Evolutionary conservation across 352 stramenopile species (phyloP).

Genomic region (Globisporangium canariense): DNA sequence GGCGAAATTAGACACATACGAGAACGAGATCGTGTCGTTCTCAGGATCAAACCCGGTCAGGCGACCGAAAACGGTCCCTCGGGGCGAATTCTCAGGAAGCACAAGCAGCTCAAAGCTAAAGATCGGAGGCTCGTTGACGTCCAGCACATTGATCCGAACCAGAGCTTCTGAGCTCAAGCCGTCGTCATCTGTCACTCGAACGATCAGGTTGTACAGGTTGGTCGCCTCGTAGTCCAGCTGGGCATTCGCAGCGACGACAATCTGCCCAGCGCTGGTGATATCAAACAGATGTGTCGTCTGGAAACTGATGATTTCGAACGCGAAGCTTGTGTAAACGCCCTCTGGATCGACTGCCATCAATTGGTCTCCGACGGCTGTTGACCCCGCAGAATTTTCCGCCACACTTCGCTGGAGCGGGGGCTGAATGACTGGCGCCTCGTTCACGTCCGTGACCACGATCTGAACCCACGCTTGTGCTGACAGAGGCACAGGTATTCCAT

Average conservation of each 20-base stretch:
- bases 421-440: constrained; percentile 6
- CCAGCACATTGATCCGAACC: constrained; percentile 22
- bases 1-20: constrained; percentile 26
- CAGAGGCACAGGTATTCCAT: background rate
- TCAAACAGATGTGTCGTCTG: constrained; percentile 10
- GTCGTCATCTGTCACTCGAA: constrained; percentile 25
- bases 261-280: constrained; percentile 7
- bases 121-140: constrained; percentile 34
- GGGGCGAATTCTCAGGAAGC: constrained; percentile 39
- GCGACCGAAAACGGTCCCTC: constrained; percentile 35
- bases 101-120: constrained; percentile 12
- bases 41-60: constrained; percentile 45
- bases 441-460: constrained; percentile 4
- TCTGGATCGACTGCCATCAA: constrained; percentile 8
- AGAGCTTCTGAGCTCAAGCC: constrained; percentile 10
- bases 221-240: constrained; percentile 18
- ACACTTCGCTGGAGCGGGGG: constrained; percentile 9
- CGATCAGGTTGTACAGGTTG: constrained; percentile 13
- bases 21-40: constrained; percentile 41
- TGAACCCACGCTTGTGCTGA: constrained; percentile 9
- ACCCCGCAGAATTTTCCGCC: constrained; percentile 1
- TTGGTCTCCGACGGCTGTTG: background rate
- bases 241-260: constrained; percentile 5
- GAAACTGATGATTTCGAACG: constrained; percentile 10
- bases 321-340: background rate